Base-by-base conservation (phyloP, 768 basidiomycete species). In the Postia placenta region DNA sequence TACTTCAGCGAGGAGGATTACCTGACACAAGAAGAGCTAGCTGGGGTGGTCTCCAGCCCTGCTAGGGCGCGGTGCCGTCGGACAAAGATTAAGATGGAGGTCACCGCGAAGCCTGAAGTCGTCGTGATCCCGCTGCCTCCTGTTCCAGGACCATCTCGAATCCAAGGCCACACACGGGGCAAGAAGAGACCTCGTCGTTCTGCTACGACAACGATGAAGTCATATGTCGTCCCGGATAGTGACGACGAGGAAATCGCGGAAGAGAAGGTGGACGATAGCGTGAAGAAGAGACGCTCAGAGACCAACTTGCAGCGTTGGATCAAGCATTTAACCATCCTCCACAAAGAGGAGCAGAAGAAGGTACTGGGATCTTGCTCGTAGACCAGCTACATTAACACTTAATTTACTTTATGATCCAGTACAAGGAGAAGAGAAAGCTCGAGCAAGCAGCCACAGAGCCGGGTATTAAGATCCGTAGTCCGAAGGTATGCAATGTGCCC, bases 1-100 rank as follows among this genome's bases (percentile, higher is more conserved):
- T 88, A 77, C 62, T 67, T 75, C 51, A 78, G 76, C 51, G 87
- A 88, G 57, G 75, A 80, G 35, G 86, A 87, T 56, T 88, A 87
- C 56, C 66, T 83, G 35, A 68, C 65, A 27, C 66, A 64, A 46
- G 64, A 64, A 23, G 56, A 57, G 42, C 52, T 58, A 7, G 52
- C 19, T 54, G 50, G 49, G 40, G 22, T 33, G 45, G 25, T 59
- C 56, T 45, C 23, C n/a, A 43, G 19, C 38, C 49, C 45, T 42
- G 44, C 39, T 23, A 42, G 26, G 17, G 42, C 42, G 41, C 19
- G 46, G 20, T 65, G 54, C 37, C 54, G 46, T 27, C 70, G 67
- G 41, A 53, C 56, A 27, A 68, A 65, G 50, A 62, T 75, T 42
- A 77, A 78, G 42, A 53, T 56, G 28, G 67, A 66, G 51, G 62